Percentiles rank a stretch among this genome's conserved stretches.
Conservation (phyloP, 495 filamentous ascomycete species). For the Annulohypoxylon bovei region DNA sequence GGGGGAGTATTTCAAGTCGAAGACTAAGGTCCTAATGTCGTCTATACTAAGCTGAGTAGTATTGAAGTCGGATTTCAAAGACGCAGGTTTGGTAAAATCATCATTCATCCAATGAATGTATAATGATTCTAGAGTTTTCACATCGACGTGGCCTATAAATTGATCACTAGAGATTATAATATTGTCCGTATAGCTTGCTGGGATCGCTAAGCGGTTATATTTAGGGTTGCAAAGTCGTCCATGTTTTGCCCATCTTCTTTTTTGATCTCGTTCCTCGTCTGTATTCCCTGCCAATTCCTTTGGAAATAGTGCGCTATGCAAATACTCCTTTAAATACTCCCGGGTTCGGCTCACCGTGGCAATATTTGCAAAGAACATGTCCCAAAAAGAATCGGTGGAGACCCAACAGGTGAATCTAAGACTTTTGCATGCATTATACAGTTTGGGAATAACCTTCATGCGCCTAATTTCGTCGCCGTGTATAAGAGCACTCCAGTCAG, state of each 20-base stretch:
- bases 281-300: no score
- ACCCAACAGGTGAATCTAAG: background rate
- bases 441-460: background rate
- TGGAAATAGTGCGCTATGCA: no score
- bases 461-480: background rate
- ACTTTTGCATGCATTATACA: constrained; percentile 1
- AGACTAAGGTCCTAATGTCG: background rate
- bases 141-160: background rate
- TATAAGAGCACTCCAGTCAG: background rate
- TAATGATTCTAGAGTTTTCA: background rate
- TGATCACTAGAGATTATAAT: background rate
- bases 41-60: background rate
- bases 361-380: background rate
- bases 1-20: background rate
- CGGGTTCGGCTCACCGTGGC: no score
- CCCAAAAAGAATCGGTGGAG: background rate
- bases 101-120: background rate
- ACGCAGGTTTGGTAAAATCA: background rate
- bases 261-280: no score
- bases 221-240: background rate
- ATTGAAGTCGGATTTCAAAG: background rate
- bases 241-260: no score
- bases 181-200: background rate
- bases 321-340: no score
- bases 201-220: background rate